Conservation (phyloP, 208 protist species). For the Wallacemonas sp. region DNA sequence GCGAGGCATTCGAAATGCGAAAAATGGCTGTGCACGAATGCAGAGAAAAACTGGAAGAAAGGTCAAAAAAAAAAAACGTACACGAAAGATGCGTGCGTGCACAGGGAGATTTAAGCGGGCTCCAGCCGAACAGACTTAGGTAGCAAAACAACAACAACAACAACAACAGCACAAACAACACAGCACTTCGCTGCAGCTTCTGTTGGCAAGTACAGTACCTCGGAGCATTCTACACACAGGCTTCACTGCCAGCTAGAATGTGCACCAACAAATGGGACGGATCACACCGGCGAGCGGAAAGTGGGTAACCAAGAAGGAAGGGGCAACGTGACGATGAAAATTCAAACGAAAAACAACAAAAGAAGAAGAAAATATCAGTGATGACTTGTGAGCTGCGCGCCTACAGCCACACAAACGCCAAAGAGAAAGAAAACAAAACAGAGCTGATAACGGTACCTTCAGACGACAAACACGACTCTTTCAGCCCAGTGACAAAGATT, state of each 20-base stretch:
- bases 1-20: no score
- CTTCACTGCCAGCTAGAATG: no score
- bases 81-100: not conserved
- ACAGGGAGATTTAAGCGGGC: not conserved
- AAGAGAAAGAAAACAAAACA: slow-evolving; percentile 9
- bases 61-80: slow-evolving; percentile 1
- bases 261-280: not conserved
- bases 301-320: not conserved
- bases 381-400: not conserved
- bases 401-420: not conserved
- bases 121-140: not conserved
- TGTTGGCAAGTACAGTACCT: no score
- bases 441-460: no score
- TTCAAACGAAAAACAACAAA: not conserved
- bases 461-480: no score
- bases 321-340: not conserved
- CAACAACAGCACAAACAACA: no score
- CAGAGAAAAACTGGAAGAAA: not conserved
- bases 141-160: no score
- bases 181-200: no score
- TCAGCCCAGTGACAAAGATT: no score
- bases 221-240: no score
- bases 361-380: slow-evolving; percentile 7
- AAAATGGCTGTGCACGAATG: no score
- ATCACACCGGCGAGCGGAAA: not conserved